phyloP scores from a whole-genome alignment of 805 yeast species.

The Dipodascus geniculatus region DNA sequence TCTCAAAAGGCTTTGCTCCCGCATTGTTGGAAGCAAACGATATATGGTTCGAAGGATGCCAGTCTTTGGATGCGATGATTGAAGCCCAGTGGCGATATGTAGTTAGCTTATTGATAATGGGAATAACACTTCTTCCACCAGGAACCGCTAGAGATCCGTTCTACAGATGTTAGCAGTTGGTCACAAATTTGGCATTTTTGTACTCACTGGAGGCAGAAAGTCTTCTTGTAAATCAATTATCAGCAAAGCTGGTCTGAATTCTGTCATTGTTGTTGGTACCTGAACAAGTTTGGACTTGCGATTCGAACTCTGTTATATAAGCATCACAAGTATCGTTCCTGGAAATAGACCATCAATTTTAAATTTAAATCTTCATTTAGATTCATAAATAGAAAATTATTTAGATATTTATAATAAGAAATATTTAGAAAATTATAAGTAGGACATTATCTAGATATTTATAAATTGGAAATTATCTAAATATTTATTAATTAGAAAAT shows the following conservation, averaged over 20 bases:
- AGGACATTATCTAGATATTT: no score
- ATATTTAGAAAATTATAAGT: no score
- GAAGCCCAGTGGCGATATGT: conserved; percentile 41
- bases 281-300: background rate
- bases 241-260: conserved; percentile 44
- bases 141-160: conserved; percentile 65
- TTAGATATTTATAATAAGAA: no score
- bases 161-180: conserved; percentile 6
- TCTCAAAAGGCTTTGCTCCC: conserved; percentile 37
- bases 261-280: background rate
- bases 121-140: conserved; percentile 48
- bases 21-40: conserved; percentile 71
- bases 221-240: conserved; percentile 81
- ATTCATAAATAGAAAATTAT: no score
- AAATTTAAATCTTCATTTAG: no score
- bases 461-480: no score
- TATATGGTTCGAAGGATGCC: conserved; percentile 73
- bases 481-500: no score
- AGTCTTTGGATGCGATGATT: conserved; percentile 68
- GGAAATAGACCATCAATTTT: no score
- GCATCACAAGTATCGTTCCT: no score
- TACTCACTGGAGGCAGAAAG: conserved; percentile 52
- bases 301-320: background rate
- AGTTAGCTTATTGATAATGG: conserved; percentile 38
- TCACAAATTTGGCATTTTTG: background rate